Evolutionary conservation across 1,284 basidiomycete species (phyloP).

Genomic region (Afroboletus lepidellus): DNA sequence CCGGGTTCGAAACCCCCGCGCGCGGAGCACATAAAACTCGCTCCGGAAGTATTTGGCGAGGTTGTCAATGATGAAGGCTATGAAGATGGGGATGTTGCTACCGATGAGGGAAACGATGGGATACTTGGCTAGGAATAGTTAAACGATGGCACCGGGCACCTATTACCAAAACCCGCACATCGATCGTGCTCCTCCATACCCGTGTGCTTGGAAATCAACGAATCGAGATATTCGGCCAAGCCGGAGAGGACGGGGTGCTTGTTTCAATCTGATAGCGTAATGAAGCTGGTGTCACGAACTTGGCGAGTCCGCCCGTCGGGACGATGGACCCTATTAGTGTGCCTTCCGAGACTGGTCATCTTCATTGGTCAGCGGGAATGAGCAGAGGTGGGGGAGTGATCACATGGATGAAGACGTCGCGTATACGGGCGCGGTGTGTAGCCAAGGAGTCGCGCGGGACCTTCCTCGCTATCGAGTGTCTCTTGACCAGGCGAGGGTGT

Average conservation of each 20-base stretch:
- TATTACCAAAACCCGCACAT: no score
- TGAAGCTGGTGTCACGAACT: conserved; percentile 25
- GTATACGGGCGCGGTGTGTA: conserved; percentile 22
- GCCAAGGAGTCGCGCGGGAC: conserved; percentile 17
- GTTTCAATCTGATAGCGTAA: no score
- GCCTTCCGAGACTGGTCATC: conserved; percentile 35
- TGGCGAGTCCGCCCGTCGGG: conserved; percentile 24
- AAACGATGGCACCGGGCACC: no score
- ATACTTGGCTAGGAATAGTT: no score
- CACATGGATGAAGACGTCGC: conserved; percentile 27
- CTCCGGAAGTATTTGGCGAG: conserved; percentile 40
- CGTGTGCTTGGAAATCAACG: conserved; percentile 20
- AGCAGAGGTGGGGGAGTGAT: conserved; percentile 27
- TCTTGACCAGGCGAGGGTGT: conserved; percentile 34
- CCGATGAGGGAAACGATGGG: conserved; percentile 41
- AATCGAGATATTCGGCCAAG: conserved; percentile 31
- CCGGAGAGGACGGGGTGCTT: conserved; percentile 38
- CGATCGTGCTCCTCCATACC: conserved; percentile 30
- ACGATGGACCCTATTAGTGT: conserved; percentile 32
- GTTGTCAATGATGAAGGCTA: conserved; percentile 46
- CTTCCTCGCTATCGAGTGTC: conserved; percentile 23
- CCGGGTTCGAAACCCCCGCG: conserved; percentile 43
- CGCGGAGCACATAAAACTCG: conserved; percentile 45
- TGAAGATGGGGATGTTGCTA: conserved; percentile 43
- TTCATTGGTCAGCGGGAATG: conserved; percentile 33